A percentile compares a stretch with the other conserved stretches of the same genome.
Conservation (phyloP, 2,329 filamentous ascomycete genomes). For the Geosmithia putterillii region DNA sequence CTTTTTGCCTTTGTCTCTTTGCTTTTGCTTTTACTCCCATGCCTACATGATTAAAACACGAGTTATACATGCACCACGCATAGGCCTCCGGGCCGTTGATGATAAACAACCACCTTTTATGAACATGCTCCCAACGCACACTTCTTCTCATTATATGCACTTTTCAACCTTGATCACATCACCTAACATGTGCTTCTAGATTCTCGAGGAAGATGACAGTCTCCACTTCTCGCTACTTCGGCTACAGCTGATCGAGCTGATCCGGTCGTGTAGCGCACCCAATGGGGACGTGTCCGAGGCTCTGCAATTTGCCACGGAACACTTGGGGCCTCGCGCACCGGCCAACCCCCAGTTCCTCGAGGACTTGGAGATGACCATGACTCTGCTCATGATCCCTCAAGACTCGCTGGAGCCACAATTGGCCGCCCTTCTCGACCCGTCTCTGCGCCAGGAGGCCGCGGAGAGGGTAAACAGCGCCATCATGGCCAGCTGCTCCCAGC, state of each 20-base stretch:
- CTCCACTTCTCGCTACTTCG: slow-evolving; percentile 85
- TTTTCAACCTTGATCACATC: not conserved
- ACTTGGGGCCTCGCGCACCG: slow-evolving; percentile 78
- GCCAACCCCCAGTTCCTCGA: slow-evolving; percentile 70
- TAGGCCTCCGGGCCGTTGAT: slow-evolving; percentile 83
- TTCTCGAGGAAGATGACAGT: slow-evolving; percentile 70
- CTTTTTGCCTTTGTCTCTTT: slow-evolving; percentile 3
- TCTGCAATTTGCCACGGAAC: slow-evolving; percentile 73
- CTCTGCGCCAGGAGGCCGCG: slow-evolving; percentile 73
- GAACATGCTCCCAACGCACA: slow-evolving; percentile 8
- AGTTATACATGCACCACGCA: slow-evolving; percentile 99
- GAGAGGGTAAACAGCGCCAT: slow-evolving; percentile 84
- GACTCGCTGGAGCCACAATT: slow-evolving; percentile 68
- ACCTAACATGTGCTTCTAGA: slow-evolving; percentile 39
- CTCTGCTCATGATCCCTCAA: slow-evolving; percentile 76
- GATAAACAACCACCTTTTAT: slow-evolving; percentile 61
- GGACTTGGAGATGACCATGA: slow-evolving; percentile 87
- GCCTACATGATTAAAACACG: slow-evolving; percentile 74
- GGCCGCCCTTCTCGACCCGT: slow-evolving; percentile 64
- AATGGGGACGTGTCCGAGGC: slow-evolving; percentile 67
- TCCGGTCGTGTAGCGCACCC: slow-evolving; percentile 58
- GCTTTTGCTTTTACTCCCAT: slow-evolving; percentile 14
- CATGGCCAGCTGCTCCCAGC: slow-evolving; percentile 56
- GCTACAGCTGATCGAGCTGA: slow-evolving; percentile 87
- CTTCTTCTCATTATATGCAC: not conserved